Conservation (phyloP, 129 eudicot species). For the Ambrosia trifida region DNA sequence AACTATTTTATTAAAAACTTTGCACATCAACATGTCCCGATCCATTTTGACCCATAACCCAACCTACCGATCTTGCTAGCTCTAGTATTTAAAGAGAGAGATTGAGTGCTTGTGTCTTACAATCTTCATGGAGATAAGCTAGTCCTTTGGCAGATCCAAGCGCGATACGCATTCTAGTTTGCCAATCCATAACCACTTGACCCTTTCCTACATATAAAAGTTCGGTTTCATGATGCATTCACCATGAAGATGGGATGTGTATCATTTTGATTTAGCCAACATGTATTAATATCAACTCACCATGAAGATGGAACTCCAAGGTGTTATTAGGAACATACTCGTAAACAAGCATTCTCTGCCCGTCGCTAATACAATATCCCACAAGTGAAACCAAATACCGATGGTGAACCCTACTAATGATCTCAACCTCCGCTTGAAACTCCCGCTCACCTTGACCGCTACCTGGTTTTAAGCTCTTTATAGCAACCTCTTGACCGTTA, state of each 20-base stretch:
- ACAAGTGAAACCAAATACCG: slow-evolving; percentile 74
- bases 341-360: slow-evolving; percentile 65
- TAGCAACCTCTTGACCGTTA: slow-evolving; percentile 60
- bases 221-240: slow-evolving; percentile 38
- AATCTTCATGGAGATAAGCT: slow-evolving; percentile 94
- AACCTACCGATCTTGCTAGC: background rate
- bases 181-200: slow-evolving; percentile 64
- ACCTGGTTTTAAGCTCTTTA: slow-evolving; percentile 68
- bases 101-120: slow-evolving; percentile 38
- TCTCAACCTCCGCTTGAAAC: slow-evolving; percentile 76
- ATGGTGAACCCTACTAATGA: slow-evolving; percentile 78
- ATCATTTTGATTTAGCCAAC: slow-evolving; percentile 23
- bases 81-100: background rate
- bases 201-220: slow-evolving; percentile 59
- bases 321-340: slow-evolving; percentile 70
- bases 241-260: slow-evolving; percentile 24
- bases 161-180: slow-evolving; percentile 72
- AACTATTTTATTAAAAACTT: background rate
- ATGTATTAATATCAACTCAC: slow-evolving; percentile 39
- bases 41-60: slow-evolving; percentile 2
- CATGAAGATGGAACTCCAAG: slow-evolving; percentile 64
- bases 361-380: slow-evolving; percentile 64
- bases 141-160: slow-evolving; percentile 95
- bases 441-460: slow-evolving; percentile 85
- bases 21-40: background rate